phyloP scores from a whole-genome alignment of 495 filamentous ascomycete genomes.

The Parathielavia appendiculata region DNA sequence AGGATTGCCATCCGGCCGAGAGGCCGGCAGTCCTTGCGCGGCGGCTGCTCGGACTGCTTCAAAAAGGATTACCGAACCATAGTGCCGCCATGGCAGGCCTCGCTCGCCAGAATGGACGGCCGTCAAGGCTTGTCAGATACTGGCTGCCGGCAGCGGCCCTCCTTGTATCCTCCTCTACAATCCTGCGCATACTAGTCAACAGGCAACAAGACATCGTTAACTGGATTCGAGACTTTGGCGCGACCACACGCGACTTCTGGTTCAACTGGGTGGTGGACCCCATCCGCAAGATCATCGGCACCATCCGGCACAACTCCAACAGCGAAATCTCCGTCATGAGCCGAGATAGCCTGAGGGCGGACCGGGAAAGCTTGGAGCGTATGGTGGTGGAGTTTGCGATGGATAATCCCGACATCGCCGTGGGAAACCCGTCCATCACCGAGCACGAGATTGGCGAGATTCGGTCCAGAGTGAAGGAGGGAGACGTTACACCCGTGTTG shows the following conservation, averaged over 20 bases:
- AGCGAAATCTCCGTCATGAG: constrained; percentile 96
- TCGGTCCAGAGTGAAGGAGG: constrained; percentile 72
- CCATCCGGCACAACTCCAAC: constrained; percentile 83
- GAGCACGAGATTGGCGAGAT: constrained; percentile 64
- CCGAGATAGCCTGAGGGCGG: constrained; percentile 78
- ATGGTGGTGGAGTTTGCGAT: constrained; percentile 96
- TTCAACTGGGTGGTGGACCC: constrained; percentile 92
- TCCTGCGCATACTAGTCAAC: constrained; percentile 68
- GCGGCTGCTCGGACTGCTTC: constrained; percentile 62
- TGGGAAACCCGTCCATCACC: constrained; percentile 39
- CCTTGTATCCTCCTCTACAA: constrained; percentile 72
- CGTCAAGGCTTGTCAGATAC: constrained; percentile 71
- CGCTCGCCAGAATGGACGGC: constrained; percentile 61
- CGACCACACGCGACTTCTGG: constrained; percentile 84
- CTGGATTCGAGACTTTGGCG: constrained; percentile 71
- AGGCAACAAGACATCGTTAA: constrained; percentile 64
- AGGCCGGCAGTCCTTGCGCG: constrained; percentile 57
- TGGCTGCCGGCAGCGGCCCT: constrained; percentile 71
- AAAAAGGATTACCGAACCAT: constrained; percentile 56
- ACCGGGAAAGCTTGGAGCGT: constrained; percentile 84
- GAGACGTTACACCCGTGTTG: constrained; percentile 86
- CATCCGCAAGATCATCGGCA: constrained; percentile 72
- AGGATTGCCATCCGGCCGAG: constrained; percentile 30
- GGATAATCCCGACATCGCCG: constrained; percentile 59
- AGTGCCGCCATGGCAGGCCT: constrained; percentile 42